Evolutionary conservation across 768 basidiomycete species (phyloP).

Genomic region (Amanita fuliginea): DNA sequence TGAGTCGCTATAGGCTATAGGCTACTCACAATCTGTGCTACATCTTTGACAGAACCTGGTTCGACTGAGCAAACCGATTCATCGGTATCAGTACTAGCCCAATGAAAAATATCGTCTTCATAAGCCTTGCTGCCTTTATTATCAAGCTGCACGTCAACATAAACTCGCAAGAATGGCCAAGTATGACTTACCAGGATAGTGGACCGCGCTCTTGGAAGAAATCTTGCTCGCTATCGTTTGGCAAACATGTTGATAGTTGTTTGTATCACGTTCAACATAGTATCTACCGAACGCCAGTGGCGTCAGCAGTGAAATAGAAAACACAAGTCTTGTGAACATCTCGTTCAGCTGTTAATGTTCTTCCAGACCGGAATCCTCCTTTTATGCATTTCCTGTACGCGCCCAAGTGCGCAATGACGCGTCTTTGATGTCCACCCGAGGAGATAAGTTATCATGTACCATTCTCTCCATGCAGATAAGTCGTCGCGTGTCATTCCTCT

Average conservation of each 20-base stretch:
- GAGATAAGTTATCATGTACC: no score
- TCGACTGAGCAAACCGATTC: background rate
- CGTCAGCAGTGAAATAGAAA: no score
- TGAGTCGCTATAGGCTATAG: no score
- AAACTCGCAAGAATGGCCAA: no score
- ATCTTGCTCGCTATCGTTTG: background rate
- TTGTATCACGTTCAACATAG: background rate
- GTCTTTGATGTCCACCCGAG: no score
- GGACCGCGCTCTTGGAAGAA: background rate
- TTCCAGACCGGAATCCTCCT: no score
- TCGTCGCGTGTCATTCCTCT: no score
- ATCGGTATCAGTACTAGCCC: background rate
- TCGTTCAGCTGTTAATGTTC: no score
- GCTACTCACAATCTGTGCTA: background rate
- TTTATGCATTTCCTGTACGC: no score
- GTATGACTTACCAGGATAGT: background rate
- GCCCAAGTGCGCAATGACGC: no score
- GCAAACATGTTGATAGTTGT: background rate
- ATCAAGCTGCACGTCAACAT: background rate
- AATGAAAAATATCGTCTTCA: background rate
- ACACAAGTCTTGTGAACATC: no score
- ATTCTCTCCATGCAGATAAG: no score
- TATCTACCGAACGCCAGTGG: background rate
- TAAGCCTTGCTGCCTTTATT: background rate
- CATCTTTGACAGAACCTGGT: slow-evolving; percentile 2